Evolutionary conservation across 768 basidiomycete species (phyloP), one percentile per base, ranked within the genome.

Genomic region (Suillus plorans): DNA sequence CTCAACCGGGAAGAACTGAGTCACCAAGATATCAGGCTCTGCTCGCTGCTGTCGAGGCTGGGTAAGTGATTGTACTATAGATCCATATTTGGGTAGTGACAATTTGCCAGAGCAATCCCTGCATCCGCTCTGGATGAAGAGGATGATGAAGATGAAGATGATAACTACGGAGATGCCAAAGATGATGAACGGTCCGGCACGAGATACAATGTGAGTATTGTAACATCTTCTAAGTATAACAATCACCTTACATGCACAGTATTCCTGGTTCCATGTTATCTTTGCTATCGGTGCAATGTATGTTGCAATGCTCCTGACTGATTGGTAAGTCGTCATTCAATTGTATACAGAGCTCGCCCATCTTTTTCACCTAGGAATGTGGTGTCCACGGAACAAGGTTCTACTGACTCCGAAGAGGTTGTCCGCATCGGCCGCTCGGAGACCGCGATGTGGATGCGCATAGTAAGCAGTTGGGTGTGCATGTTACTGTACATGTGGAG

Each of bases 381-480:
- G 52, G 86, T 92, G 28, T 87, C 86, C 64, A 86, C 85, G 68
- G 76, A 79, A 55, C 85, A 70, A 45, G 81, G 80, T 9, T 76
- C 81, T 52, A 73, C 72, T 0, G 82, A 87, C 66, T 83, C 86
- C n/a, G 82, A 86, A 62, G 80, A 85, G 50, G 87, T 91, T 66
- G 89, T 98, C 45, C 93, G 94, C 76, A 99, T 99, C 57, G 97
- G 97, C 20, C 88, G 95, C 44, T 96, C 94, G 5, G 93, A 95
- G 74, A 90, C 92, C 10, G 95, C 97, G 4, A 99, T 99, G 97
- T 99, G 97, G 97, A 98, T 98, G 94, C 83, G 97, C 5, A 86
- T 99, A 39, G 92, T 99, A 55, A 95, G 94, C 37, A 92, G 92
- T 68, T 99, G 97, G 97, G 84, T 97, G 31, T 98, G 94, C 76